Conservation (phyloP, 257 asterid species). For the Buddleja alternifolia region DNA sequence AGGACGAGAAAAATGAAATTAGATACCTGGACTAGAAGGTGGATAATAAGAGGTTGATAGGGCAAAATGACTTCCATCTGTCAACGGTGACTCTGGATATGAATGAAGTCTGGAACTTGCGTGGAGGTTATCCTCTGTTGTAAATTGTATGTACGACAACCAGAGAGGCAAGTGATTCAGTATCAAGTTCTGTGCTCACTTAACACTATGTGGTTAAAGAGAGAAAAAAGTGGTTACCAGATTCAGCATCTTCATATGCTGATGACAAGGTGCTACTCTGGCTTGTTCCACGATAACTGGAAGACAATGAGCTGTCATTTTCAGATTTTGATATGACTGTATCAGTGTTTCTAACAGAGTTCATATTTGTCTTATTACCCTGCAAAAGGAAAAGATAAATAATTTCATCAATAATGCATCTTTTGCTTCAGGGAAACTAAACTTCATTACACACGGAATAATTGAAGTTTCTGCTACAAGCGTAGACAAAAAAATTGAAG, state of each 20-base stretch:
- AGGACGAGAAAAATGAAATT: conserved; percentile 25
- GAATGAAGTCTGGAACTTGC: conserved; percentile 58
- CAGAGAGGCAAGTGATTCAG: conserved; percentile 15
- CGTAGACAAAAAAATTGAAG: conserved; percentile 18
- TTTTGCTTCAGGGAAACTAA: conserved; percentile 17
- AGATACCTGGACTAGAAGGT: conserved; percentile 55
- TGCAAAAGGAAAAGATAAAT: conserved; percentile 33
- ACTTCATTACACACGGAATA: conserved; percentile 4
- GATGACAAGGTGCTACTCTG: conserved; percentile 87
- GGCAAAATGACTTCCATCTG: conserved; percentile 50
- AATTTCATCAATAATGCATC: neutral
- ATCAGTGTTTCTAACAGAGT: conserved; percentile 53
- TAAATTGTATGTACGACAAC: conserved; percentile 29
- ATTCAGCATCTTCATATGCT: conserved; percentile 84
- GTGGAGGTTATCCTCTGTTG: conserved; percentile 68
- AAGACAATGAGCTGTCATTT: conserved; percentile 66
- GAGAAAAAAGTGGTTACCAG: conserved; percentile 51
- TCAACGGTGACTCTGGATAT: conserved; percentile 57
- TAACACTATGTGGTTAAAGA: neutral
- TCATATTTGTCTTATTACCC: conserved; percentile 71
- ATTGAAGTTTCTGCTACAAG: conserved; percentile 21
- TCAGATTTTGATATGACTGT: conserved; percentile 52
- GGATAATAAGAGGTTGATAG: conserved; percentile 55
- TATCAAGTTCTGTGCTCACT: conserved; percentile 6
- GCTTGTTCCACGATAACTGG: conserved; percentile 65